Base-by-base conservation (phyloP, 1,284 basidiomycete species). In the Moesziomyces sp. region DNA sequence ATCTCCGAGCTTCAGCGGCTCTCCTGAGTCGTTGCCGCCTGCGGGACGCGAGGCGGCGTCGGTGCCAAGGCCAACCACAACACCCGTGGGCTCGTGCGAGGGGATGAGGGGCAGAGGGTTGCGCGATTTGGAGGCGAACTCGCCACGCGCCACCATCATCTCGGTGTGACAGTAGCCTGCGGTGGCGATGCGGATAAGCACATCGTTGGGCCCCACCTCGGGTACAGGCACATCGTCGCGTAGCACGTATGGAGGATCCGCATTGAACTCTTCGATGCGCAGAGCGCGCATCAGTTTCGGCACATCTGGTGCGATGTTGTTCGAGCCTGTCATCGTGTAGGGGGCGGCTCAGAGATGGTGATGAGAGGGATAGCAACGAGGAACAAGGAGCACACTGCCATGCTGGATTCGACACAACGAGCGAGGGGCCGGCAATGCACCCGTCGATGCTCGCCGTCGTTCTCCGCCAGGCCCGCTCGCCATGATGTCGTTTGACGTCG, bases 141-240 rank as follows among this genome's bases (percentile, higher is more conserved):
- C 69, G 10, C 76, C 76, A 8, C 73, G 66, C 4, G 55, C 45
- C 0, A 74, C 71, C 59, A 76, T 75, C 40, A 76, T 54, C 46
- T 78, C 76, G 42, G 76, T 78, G 52, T 78, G 76, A 24, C 76
- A 76, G 53, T 67, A 65, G 35, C 76, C 74, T 5, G 74, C 74
- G 18, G 76, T 76, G 40, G 73, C 64, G 46, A 76, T 67, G 43
- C 52, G 50, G 40, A 68, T 30, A 30, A 74, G 52, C 40, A 66
- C 57, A n/a, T 65, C 62, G 59, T 65, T 66, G 19, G 55, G 54
- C 0, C 69, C 63, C 2, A 49, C 35, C 5, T 44, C 14, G 23
- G 56, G 62, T 2, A 62, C 56, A 21, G 64, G 63, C 2, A 76
- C 70, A 21, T 73, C 48, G 45, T 59, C 26, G 5, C 62, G 53